Evolutionary conservation across 2,329 filamentous ascomycete genomes (phyloP), one percentile per base, ranked within the genome.

Genomic region (Alternaria atra): DNA sequence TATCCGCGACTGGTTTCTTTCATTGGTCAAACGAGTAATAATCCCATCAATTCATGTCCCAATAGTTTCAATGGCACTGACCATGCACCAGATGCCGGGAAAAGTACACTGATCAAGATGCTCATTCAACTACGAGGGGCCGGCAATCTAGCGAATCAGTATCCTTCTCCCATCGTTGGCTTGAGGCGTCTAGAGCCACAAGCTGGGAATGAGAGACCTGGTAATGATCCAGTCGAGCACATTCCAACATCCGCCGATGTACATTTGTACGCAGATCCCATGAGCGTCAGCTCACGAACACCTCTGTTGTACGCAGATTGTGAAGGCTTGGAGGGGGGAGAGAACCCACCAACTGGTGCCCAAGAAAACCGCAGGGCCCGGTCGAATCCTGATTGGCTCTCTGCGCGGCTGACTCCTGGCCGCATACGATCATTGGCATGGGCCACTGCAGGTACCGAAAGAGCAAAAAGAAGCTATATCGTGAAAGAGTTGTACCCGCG

Each of bases 301-400:
- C 84, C 84, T 0, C 75, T 85, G 20, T 74, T 86, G 4, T 82
- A 81, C 52, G 83, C 84, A 23, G 84, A 86, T 61, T 86, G 83
- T 60, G 84, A 86, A 73, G 84, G 84, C 0, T 77, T 86, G 8
- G 79, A 82, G 20, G 84, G 84, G 32, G 84, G 84, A 9, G 83
- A 85, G 63, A 74, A 72, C 20, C 69, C 71, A 10, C 81, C 80
- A 30, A 56, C 73, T 5, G 71, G 68, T 9, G 68, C 46, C 69
- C 15, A 65, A 23, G 30, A 37, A 12, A 34, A 43, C 3, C 42
- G 34, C 17, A 43, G 23, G 23, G 27, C 40, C 7, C 23, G 40
- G 20, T 43, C 40, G 17, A 27, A 43, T 15, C 40, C 40, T 4
- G 23, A 43, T 13, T 25, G 20, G 10, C 13, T 27, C 23, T 15